Conservation (phyloP, 768 basidiomycete genomes). For the Neoboletus brunneissimus region DNA sequence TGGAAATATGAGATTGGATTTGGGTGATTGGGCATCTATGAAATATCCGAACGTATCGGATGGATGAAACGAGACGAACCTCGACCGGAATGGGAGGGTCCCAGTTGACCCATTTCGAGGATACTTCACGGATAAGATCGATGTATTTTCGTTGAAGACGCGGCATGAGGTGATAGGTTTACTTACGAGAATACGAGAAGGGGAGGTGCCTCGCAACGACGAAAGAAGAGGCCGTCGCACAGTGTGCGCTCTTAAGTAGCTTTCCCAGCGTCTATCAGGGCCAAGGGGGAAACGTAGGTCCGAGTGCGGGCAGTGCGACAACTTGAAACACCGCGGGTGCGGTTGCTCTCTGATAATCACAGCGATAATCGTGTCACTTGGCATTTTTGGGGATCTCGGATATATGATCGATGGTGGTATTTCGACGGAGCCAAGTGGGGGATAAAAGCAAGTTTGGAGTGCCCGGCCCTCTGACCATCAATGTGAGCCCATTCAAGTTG, state of each 20-base stretch:
- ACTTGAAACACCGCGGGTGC: too few species aligned
- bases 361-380: too few species aligned
- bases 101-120: slow-evolving; percentile 40
- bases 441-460: too few species aligned
- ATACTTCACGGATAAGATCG: slow-evolving; percentile 31
- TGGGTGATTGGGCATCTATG: background rate
- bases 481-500: too few species aligned
- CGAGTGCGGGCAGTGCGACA: too few species aligned
- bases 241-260: background rate
- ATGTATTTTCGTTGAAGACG: slow-evolving; percentile 32
- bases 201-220: background rate
- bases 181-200: background rate
- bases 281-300: too few species aligned
- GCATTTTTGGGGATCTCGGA: too few species aligned
- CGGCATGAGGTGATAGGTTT: background rate
- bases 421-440: too few species aligned
- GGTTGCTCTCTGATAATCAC: too few species aligned
- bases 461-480: too few species aligned
- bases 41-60: too few species aligned
- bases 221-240: background rate
- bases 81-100: slow-evolving; percentile 34
- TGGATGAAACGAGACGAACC: slow-evolving; percentile 17
- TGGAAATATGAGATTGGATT: background rate
- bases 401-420: too few species aligned
- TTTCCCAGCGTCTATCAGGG: slow-evolving; percentile 5